These are phyloP conservation scores for Xylariaceae sp. DNA, from an alignment of 2,329 filamentous ascomycete genomes.

Conservation along the genomic window DNA sequence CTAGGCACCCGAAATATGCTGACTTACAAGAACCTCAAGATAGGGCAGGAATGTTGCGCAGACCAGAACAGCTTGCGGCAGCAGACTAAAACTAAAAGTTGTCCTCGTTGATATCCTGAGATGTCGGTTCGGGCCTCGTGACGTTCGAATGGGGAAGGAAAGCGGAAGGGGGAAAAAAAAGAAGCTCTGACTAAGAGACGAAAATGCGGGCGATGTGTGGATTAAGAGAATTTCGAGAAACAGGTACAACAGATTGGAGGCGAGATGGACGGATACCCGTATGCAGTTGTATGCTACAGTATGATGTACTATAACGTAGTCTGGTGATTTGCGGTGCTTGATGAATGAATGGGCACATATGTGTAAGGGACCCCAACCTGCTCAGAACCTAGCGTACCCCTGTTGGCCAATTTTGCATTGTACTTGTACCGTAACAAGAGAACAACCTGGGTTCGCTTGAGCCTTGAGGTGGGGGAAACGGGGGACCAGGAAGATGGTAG, in stretches of 20 bases:
- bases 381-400: constrained; percentile 18
- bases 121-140: constrained; percentile 16
- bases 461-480: constrained; percentile 23
- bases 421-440: constrained; percentile 16
- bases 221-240: constrained; percentile 29
- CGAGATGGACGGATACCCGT: constrained; percentile 29
- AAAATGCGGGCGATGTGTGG: constrained; percentile 30
- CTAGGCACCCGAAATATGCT: not conserved
- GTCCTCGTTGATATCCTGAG: constrained; percentile 7
- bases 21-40: not conserved
- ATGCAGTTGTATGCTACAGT: constrained; percentile 22
- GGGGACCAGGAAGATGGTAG: constrained; percentile 22
- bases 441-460: constrained; percentile 21
- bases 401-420: constrained; percentile 25
- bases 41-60: not conserved
- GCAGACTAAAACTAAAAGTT: constrained; percentile 13
- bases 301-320: constrained; percentile 30
- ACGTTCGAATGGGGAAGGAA: constrained; percentile 10
- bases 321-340: constrained; percentile 10
- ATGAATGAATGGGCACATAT: constrained; percentile 25
- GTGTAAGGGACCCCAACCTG: constrained; percentile 24
- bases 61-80: constrained; percentile 3
- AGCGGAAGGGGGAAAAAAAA: constrained; percentile 15
- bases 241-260: constrained; percentile 27
- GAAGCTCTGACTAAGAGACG: constrained; percentile 24